These are phyloP conservation scores for Talaromyces adpressus DNA, from an alignment of 495 filamentous ascomycete species.

Conservation along the genomic window DNA sequence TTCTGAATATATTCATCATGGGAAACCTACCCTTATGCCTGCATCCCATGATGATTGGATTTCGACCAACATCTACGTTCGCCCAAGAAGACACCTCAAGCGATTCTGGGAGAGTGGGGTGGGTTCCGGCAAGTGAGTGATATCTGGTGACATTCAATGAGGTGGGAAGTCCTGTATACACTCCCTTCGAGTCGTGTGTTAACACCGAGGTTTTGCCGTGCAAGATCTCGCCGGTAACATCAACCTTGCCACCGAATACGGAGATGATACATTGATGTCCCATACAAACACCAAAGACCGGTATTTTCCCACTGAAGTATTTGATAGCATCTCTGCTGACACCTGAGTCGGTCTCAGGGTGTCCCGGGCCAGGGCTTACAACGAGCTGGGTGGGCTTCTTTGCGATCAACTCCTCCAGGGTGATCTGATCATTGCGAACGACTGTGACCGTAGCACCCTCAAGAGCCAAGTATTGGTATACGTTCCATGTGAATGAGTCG, in stretches of 20 bases:
- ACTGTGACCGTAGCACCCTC: constrained; percentile 89
- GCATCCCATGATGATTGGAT: constrained; percentile 91
- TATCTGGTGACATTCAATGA: constrained; percentile 86
- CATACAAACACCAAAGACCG: constrained; percentile 97
- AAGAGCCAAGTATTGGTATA: constrained; percentile 93
- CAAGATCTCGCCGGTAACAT: constrained; percentile 89
- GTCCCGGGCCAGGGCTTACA: constrained; percentile 89
- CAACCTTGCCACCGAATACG: constrained; percentile 83
- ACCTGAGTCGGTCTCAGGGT: constrained; percentile 83
- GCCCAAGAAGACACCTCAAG: constrained; percentile 92
- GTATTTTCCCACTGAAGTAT: constrained; percentile 92
- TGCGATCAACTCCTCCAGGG: constrained; percentile 71
- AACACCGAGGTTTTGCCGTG: constrained; percentile 95
- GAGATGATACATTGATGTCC: constrained; percentile 96
- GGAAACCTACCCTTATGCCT: constrained; percentile 60
- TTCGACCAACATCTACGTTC: constrained; percentile 53
- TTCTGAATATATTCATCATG: not conserved
- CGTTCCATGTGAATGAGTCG: constrained; percentile 98
- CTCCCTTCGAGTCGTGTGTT: constrained; percentile 79
- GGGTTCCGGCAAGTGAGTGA: constrained; percentile 92
- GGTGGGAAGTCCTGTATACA: constrained; percentile 71
- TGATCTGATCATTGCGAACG: constrained; percentile 85
- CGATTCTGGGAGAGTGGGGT: constrained; percentile 76
- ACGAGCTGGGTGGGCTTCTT: constrained; percentile 89
- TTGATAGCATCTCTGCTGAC: constrained; percentile 85